phyloP scores from a whole-genome alignment of 1,139 yeast species.

The Protomyces macrosporus region DNA sequence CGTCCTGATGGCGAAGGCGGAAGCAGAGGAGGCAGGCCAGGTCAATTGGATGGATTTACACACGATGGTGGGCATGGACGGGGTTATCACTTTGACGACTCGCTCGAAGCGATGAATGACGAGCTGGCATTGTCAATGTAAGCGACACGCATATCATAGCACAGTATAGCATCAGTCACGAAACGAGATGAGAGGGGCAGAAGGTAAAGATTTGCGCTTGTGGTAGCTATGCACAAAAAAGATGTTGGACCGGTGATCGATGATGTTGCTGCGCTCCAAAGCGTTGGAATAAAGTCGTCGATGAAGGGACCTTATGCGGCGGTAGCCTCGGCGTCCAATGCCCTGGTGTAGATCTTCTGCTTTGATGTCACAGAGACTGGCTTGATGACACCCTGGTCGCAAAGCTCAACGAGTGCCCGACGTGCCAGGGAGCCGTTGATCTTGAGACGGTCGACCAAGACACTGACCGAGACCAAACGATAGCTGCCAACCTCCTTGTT shows the following conservation, averaged over 20 bases:
- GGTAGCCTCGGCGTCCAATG: constrained; percentile 28
- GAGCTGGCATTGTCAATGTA: neutral
- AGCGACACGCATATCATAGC: neutral
- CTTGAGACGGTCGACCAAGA: constrained; percentile 98
- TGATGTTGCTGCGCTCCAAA: neutral
- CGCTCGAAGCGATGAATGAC: neutral
- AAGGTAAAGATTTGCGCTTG: neutral
- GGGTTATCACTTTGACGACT: neutral
- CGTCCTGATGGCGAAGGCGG: neutral
- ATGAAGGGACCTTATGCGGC: neutral
- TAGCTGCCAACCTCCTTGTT: constrained; percentile 98
- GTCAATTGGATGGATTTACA: neutral
- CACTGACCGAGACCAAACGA: constrained; percentile 97
- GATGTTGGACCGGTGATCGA: neutral
- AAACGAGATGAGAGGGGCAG: neutral
- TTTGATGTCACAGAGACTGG: constrained; percentile 93
- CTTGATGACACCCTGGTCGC: constrained; percentile 89
- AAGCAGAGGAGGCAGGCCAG: neutral
- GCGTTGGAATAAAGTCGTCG: neutral
- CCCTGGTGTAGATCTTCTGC: constrained; percentile 78
- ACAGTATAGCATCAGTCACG: neutral
- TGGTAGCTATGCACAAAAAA: neutral
- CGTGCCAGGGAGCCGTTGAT: constrained; percentile 99
- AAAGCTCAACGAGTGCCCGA: constrained; percentile 94
- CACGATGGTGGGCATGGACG: too few relatives aligned